These are phyloP conservation scores for Aspergillus sp. DNA, from an alignment of 2,329 filamentous ascomycete genomes.

Conservation along the genomic window DNA sequence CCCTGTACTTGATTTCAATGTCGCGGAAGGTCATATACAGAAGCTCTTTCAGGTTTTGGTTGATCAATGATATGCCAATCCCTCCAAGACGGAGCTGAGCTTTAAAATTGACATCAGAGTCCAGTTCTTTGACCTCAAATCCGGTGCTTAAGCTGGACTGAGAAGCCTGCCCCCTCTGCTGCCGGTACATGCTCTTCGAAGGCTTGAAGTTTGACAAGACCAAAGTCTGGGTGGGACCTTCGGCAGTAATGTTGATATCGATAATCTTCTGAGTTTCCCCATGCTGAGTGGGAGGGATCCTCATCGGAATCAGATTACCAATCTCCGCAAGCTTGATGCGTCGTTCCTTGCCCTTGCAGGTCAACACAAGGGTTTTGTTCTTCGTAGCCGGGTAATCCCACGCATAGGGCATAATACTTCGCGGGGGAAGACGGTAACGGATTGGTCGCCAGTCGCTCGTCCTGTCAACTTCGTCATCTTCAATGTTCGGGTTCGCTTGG, in stretches of 20 bases:
- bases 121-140: slow-evolving; percentile 92
- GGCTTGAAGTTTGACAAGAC: slow-evolving; percentile 91
- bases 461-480: slow-evolving; percentile 79
- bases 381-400: slow-evolving; percentile 99
- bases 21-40: slow-evolving; percentile 92
- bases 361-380: slow-evolving; percentile 86
- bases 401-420: slow-evolving; percentile 98
- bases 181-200: slow-evolving; percentile 87
- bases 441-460: slow-evolving; percentile 88
- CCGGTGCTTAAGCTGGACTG: slow-evolving; percentile 63
- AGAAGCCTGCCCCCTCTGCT: slow-evolving; percentile 56
- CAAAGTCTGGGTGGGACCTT: slow-evolving; percentile 91
- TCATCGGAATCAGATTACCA: slow-evolving; percentile 92
- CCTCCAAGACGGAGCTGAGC: slow-evolving; percentile 86
- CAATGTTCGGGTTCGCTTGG: slow-evolving; percentile 88
- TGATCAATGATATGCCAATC: slow-evolving; percentile 90
- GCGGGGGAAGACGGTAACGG: slow-evolving; percentile 82
- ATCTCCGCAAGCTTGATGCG: slow-evolving; percentile 96
- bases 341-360: slow-evolving; percentile 74
- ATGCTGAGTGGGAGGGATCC: slow-evolving; percentile 67
- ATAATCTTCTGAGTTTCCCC: slow-evolving; percentile 76
- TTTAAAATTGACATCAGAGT: slow-evolving; percentile 83
- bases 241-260: slow-evolving; percentile 92
- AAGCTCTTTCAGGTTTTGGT: slow-evolving; percentile 84
- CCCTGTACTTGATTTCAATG: slow-evolving; percentile 84